Evolutionary conservation across 768 basidiomycete genomes (phyloP).

Genomic region (Hypsizygus marmoreus): DNA sequence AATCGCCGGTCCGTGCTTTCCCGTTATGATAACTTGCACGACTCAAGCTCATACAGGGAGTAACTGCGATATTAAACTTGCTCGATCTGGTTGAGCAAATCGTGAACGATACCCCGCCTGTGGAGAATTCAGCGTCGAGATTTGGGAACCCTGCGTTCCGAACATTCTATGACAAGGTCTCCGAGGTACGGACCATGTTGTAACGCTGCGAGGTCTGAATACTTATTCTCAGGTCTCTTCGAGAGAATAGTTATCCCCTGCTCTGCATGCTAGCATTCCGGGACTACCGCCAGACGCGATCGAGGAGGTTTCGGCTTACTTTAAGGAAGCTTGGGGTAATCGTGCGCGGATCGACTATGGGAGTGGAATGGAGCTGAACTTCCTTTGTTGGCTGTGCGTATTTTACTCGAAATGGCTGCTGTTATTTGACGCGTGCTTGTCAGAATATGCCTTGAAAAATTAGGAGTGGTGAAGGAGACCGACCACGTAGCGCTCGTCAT

Average conservation of each 20-base stretch:
- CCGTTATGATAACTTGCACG: not conserved
- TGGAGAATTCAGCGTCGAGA: conserved; percentile 86
- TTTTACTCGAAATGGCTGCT: not conserved
- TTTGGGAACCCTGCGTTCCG: conserved; percentile 98
- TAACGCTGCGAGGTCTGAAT: not conserved
- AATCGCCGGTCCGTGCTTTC: conserved; percentile 56
- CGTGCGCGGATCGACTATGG: conserved; percentile 94
- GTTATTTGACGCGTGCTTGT: not conserved
- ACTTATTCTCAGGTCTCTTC: not conserved
- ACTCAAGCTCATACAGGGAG: conserved; percentile 47
- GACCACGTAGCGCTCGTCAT: conserved; percentile 81
- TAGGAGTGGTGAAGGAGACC: conserved; percentile 60
- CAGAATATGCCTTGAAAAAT: conserved; percentile 79
- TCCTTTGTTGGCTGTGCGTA: conserved; percentile 92
- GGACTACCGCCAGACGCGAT: conserved; percentile 58
- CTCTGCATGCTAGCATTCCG: conserved; percentile 60
- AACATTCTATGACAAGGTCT: conserved; percentile 83
- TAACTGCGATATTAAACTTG: conserved; percentile 59
- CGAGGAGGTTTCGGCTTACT: conserved; percentile 76
- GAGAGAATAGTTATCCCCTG: conserved; percentile 46
- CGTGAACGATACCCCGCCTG: conserved; percentile 74
- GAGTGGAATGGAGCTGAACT: conserved; percentile 99
- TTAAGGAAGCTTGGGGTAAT: conserved; percentile 90
- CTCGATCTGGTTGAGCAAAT: conserved; percentile 68
- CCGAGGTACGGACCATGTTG: conserved; percentile 47